Conservation (phyloP, 2,329 filamentous ascomycete species). For the Hymenoscyphus fructigenus region DNA sequence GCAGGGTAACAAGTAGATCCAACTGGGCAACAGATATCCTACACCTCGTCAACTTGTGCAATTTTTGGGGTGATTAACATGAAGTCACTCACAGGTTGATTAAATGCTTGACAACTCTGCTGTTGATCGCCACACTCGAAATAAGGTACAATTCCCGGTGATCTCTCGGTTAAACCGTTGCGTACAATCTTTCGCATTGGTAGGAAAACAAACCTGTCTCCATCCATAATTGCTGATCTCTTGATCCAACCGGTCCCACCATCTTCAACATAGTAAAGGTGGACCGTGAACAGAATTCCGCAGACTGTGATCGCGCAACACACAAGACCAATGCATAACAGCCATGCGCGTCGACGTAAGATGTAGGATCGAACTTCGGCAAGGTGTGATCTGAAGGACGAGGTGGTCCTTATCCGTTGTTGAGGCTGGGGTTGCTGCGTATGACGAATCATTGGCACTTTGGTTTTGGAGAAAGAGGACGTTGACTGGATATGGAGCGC, state of each 20-base stretch:
- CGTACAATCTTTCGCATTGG: slow-evolving; percentile 25
- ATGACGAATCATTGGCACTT: slow-evolving; percentile 11
- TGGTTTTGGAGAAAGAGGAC: neutral
- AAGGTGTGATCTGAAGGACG: slow-evolving; percentile 9
- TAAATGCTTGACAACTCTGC: slow-evolving; percentile 30
- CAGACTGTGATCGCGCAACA: slow-evolving; percentile 24
- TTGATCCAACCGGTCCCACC: slow-evolving; percentile 10
- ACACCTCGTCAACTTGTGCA: neutral
- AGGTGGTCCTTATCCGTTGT: neutral
- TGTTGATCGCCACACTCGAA: slow-evolving; percentile 35
- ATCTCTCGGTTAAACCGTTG: slow-evolving; percentile 4
- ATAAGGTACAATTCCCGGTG: slow-evolving; percentile 26
- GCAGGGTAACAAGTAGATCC: slow-evolving; percentile 27
- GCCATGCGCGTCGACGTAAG: slow-evolving; percentile 21
- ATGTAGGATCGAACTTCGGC: slow-evolving; percentile 16
- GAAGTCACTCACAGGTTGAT: slow-evolving; percentile 27
- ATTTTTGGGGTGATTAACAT: neutral
- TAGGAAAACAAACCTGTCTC: slow-evolving; percentile 20
- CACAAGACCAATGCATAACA: slow-evolving; percentile 20
- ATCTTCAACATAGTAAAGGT: slow-evolving; percentile 29
- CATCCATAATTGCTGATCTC: neutral
- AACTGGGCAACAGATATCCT: slow-evolving; percentile 36
- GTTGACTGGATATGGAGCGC: neutral
- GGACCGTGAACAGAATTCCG: slow-evolving; percentile 29
- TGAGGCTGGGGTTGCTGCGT: neutral